Percentiles rank a stretch among this genome's conserved stretches.
Evolutionary conservation across 805 yeast species (phyloP).

Genomic region (Zygosaccharomyces gambellarensis): DNA sequence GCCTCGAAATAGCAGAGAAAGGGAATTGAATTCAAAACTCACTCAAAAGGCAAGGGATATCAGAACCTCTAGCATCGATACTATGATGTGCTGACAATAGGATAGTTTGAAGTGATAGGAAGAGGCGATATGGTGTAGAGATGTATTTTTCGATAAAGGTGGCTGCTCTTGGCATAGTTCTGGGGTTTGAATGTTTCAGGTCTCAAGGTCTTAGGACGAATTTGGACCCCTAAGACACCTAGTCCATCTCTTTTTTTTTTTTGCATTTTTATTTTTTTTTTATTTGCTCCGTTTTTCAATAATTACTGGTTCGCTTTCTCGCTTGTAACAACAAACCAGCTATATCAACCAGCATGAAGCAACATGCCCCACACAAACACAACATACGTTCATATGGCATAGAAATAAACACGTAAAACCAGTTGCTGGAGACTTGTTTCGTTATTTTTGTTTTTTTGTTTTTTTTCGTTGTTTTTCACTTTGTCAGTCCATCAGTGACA

Average conservation of each 20-base stretch:
- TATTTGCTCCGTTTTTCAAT: neutral
- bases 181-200: neutral
- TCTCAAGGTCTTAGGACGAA: neutral
- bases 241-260: too few relatives aligned
- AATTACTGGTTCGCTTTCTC: neutral
- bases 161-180: neutral
- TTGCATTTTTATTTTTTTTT: neutral
- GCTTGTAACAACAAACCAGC: constrained; percentile 5
- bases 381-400: neutral
- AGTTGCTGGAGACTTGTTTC: neutral
- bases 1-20: constrained; percentile 1
- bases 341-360: constrained; percentile 2
- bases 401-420: neutral
- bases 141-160: neutral
- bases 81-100: too few relatives aligned
- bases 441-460: too few relatives aligned
- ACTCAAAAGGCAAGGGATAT: neutral
- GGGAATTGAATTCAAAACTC: neutral
- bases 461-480: neutral
- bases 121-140: neutral
- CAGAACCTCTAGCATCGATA: neutral
- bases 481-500: neutral
- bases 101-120: too few relatives aligned
- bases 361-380: too few relatives aligned
- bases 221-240: neutral